phyloP scores from a whole-genome alignment of 805 yeast species.

The Debaryomyces hansenii region DNA sequence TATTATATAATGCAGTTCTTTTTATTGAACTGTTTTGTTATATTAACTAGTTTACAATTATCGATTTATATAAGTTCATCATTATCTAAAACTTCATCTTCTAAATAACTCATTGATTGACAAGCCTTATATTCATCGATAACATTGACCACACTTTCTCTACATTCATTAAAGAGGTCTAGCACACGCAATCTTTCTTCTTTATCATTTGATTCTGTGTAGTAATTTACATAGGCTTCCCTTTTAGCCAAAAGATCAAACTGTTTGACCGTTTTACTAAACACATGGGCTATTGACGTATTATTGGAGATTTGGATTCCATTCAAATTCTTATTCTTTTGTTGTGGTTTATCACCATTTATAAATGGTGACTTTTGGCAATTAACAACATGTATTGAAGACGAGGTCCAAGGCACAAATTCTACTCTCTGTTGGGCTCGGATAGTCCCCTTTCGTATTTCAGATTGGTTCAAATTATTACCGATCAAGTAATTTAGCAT shows the following conservation, averaged over 20 bases:
- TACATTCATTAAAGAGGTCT: conserved; percentile 49
- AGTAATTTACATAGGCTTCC: conserved; percentile 82
- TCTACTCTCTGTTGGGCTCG: conserved; percentile 66
- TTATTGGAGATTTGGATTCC: conserved; percentile 86
- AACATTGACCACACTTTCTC: conserved; percentile 45
- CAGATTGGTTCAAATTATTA: conserved; percentile 61
- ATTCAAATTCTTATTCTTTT: conserved; percentile 36
- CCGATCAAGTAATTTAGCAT: conserved; percentile 69
- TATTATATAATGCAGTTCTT: background rate
- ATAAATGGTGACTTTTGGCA: conserved; percentile 70
- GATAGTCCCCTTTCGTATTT: conserved; percentile 64
- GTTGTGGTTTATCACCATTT: conserved; percentile 33
- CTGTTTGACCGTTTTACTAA: conserved; percentile 67
- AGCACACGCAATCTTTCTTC: conserved; percentile 43
- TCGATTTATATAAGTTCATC: conserved; percentile 21
- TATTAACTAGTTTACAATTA: background rate
- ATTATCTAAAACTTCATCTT: conserved; percentile 41
- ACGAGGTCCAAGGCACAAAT: conserved; percentile 86
- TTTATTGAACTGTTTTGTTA: background rate
- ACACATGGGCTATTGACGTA: conserved; percentile 67
- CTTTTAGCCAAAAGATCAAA: conserved; percentile 79
- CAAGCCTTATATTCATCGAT: conserved; percentile 49
- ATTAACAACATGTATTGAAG: conserved; percentile 73
- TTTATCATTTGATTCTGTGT: conserved; percentile 50
- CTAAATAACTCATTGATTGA: conserved; percentile 44